phyloP scores from a whole-genome alignment of 306 rosid genomes.

The Medicago truncatula region DNA sequence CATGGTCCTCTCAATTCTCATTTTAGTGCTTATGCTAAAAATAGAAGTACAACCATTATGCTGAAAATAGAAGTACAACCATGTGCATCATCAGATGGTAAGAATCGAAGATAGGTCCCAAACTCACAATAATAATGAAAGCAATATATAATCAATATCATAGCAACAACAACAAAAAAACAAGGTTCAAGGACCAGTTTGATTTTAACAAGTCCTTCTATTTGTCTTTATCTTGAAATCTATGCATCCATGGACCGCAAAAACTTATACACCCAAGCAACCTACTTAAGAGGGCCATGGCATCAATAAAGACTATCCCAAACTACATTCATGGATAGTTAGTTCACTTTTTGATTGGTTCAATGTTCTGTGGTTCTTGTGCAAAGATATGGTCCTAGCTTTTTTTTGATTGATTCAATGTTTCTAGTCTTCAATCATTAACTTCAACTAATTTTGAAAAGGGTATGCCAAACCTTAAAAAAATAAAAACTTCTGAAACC shows the following conservation, averaged over 20 bases:
- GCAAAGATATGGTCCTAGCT: background rate
- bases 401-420: constrained; percentile 20
- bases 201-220: constrained; percentile 45
- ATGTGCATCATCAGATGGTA: constrained; percentile 44
- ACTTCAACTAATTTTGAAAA: no score
- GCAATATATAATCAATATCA: constrained; percentile 36
- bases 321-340: constrained; percentile 15
- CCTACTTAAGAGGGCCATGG: constrained; percentile 36
- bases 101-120: constrained; percentile 40
- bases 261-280: constrained; percentile 46
- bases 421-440: background rate
- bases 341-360: constrained; percentile 33
- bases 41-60: constrained; percentile 38
- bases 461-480: no score
- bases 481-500: no score
- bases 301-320: constrained; percentile 46
- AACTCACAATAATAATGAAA: constrained; percentile 31
- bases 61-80: constrained; percentile 32
- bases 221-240: constrained; percentile 48
- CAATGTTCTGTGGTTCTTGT: constrained; percentile 10
- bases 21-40: constrained; percentile 20
- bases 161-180: constrained; percentile 43
- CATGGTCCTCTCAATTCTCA: constrained; percentile 23
- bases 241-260: constrained; percentile 52
- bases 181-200: constrained; percentile 48